Percentiles rank a stretch among this genome's conserved stretches.
Evolutionary conservation across 371 early-diverging fungal genomes (phyloP).

Genomic region (Syncephalastrum sp.): DNA sequence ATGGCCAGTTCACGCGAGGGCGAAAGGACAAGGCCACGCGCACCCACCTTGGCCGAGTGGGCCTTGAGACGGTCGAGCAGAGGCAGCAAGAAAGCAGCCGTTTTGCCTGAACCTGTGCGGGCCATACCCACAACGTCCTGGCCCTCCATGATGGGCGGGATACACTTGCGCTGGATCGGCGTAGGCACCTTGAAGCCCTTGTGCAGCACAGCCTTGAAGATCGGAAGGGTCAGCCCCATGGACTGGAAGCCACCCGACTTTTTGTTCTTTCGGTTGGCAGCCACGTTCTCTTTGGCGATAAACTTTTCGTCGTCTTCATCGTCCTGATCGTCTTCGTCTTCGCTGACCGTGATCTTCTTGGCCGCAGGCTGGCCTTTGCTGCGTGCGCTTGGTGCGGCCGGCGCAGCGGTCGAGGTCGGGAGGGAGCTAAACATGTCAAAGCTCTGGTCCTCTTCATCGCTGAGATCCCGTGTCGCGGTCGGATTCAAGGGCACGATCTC

Average conservation of each 20-base stretch:
- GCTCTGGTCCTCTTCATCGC: conserved; percentile 27
- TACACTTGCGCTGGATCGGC: conserved; percentile 97
- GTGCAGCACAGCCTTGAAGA: conserved; percentile 85
- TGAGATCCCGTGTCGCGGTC: not conserved
- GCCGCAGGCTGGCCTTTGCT: conserved; percentile 10
- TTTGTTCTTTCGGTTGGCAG: conserved; percentile 84
- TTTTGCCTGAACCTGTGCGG: conserved; percentile 98
- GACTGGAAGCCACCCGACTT: conserved; percentile 97
- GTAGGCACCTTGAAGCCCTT: conserved; percentile 98
- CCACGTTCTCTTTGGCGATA: conserved; percentile 51
- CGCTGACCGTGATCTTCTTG: conserved; percentile 19
- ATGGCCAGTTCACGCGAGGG: conserved; percentile 96
- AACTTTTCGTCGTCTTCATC: conserved; percentile 44
- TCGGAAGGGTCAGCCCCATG: conserved; percentile 83
- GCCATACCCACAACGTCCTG: conserved; percentile 98
- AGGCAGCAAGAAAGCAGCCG: conserved; percentile 96
- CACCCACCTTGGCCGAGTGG: conserved; percentile 89
- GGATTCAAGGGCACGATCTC: conserved; percentile 14
- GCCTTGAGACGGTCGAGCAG: conserved; percentile 85
- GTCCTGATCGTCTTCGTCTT: conserved; percentile 36
- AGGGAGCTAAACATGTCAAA: conserved; percentile 40
- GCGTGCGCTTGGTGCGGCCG: conserved; percentile 2
- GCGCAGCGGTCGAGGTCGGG: not conserved
- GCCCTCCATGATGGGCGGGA: conserved; percentile 90
- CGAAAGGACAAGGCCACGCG: conserved; percentile 84